Conservation (phyloP, 805 yeast genomes). For the Maudiozyma serrabonitensis region DNA sequence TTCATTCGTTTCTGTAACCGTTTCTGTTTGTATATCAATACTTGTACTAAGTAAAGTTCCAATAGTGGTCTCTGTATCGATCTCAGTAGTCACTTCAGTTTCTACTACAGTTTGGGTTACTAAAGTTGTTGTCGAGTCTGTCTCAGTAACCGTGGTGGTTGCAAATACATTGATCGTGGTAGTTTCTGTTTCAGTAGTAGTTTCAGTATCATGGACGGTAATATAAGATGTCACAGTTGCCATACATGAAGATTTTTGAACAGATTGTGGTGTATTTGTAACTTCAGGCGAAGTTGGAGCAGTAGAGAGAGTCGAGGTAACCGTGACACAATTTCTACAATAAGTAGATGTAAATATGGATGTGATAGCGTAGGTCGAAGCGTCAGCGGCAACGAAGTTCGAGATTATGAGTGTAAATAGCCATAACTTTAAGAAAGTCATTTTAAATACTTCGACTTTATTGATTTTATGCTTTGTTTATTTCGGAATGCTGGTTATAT, state of each 20-base stretch:
- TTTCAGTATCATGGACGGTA: background rate
- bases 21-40: background rate
- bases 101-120: background rate
- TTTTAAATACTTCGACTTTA: background rate
- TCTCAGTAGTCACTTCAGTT: background rate
- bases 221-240: background rate
- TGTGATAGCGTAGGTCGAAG: background rate
- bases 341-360: background rate
- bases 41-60: background rate
- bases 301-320: background rate
- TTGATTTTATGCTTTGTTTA: background rate
- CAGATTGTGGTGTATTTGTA: background rate
- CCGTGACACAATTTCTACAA: background rate
- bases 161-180: background rate
- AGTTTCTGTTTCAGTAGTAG: background rate
- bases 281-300: background rate
- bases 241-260: background rate
- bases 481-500: too few relatives aligned
- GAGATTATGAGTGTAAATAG: background rate
- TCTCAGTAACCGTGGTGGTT: background rate
- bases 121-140: background rate
- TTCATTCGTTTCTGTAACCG: background rate
- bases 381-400: background rate
- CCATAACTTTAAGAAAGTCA: background rate
- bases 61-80: background rate